These are phyloP conservation scores for Rutstroemia sp. DNA, from an alignment of 2,329 filamentous ascomycete species.

Conservation along the genomic window DNA sequence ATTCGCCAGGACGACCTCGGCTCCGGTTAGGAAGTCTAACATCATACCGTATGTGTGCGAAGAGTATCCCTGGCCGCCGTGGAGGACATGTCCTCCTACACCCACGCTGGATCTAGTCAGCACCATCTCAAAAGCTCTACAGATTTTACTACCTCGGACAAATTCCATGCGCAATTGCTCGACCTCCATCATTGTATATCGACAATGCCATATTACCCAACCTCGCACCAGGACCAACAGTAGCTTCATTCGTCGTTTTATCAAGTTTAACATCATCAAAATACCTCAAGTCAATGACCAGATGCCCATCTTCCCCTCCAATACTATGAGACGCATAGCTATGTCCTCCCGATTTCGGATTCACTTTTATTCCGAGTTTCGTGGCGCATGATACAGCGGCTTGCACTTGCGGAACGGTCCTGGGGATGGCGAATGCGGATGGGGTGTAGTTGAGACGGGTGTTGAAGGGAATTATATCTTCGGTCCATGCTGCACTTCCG, in stretches of 20 bases:
- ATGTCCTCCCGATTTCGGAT: slow-evolving; percentile 45
- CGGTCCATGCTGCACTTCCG: slow-evolving; percentile 12
- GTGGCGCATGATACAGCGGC: slow-evolving; percentile 40
- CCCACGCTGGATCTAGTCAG: slow-evolving; percentile 37
- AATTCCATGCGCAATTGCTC: slow-evolving; percentile 53
- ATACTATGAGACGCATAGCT: slow-evolving; percentile 40
- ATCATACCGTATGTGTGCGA: slow-evolving; percentile 43
- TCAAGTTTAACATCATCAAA: slow-evolving; percentile 45
- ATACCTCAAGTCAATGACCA: slow-evolving; percentile 48
- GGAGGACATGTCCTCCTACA: slow-evolving; percentile 50
- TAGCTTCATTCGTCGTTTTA: slow-evolving; percentile 43
- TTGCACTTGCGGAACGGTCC: slow-evolving; percentile 32
- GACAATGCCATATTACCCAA: slow-evolving; percentile 44
- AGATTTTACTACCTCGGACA: slow-evolving; percentile 36
- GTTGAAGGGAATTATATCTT: slow-evolving; percentile 16
- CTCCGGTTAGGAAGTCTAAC: slow-evolving; percentile 40
- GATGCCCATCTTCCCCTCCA: slow-evolving; percentile 40
- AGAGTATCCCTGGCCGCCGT: slow-evolving; percentile 36
- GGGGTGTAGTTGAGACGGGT: slow-evolving; percentile 17
- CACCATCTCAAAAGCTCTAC: background rate
- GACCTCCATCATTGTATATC: slow-evolving; percentile 42
- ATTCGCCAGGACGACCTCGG: slow-evolving; percentile 38
- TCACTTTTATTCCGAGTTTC: slow-evolving; percentile 37
- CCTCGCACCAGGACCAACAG: slow-evolving; percentile 45
- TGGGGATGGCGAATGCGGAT: slow-evolving; percentile 16